phyloP scores from a whole-genome alignment of 345 rosid species.

The Syzygium aromaticum region DNA sequence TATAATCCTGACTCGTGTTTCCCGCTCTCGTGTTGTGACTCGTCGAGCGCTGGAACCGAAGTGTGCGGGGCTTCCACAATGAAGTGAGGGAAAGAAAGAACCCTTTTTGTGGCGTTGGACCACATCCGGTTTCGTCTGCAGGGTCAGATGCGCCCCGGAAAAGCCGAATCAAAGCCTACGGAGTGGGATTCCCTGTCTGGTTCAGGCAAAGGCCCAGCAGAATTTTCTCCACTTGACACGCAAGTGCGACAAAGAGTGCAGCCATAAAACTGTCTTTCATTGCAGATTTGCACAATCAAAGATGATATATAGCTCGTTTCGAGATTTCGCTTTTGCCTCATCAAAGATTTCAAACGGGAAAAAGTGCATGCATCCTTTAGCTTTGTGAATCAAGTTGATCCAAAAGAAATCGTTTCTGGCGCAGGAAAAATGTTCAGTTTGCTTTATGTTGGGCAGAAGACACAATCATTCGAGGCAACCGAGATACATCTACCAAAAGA shows the following conservation, averaged over 20 bases:
- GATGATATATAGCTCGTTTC: neutral
- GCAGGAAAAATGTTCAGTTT: neutral
- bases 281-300: neutral
- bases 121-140: neutral
- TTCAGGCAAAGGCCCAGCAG: neutral
- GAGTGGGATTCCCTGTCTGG: neutral
- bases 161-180: neutral
- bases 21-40: neutral
- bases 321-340: neutral
- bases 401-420: neutral
- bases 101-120: neutral
- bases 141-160: neutral
- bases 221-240: neutral
- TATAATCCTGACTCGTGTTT: neutral
- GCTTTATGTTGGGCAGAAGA: neutral
- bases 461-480: neutral
- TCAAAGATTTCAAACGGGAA: neutral
- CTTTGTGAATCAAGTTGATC: neutral
- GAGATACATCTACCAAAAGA: neutral
- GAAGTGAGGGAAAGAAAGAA: neutral
- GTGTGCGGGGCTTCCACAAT: neutral
- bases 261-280: neutral
- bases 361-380: neutral
- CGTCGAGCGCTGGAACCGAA: neutral
- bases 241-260: neutral